phyloP scores from a whole-genome alignment of 1,284 basidiomycete genomes.

The Marasmius sp. region DNA sequence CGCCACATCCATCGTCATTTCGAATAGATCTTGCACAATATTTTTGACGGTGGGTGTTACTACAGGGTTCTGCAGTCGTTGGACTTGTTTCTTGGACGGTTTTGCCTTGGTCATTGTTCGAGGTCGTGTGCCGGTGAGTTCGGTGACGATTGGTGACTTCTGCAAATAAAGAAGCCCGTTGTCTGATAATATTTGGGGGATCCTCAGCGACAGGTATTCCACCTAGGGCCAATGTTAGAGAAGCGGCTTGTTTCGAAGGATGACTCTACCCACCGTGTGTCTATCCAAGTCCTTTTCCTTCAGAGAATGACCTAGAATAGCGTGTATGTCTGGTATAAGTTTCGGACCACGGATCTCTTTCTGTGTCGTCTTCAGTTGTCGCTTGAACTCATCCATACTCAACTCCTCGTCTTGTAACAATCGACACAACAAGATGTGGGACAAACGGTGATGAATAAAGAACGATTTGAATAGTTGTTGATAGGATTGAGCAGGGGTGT shows the following conservation, averaged over 20 bases:
- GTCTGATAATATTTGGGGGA: no score
- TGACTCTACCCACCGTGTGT: no score
- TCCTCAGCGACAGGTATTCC: no score
- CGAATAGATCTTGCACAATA: conserved; percentile 50
- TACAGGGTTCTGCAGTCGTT: conserved; percentile 42
- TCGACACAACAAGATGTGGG: conserved; percentile 43
- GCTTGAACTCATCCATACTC: conserved; percentile 38
- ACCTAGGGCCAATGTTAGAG: no score
- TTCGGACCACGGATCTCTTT: not conserved
- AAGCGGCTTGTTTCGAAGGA: no score
- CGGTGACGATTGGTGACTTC: not conserved
- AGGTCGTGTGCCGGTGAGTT: conserved; percentile 10
- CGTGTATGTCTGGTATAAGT: conserved; percentile 23
- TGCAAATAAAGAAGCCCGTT: no score
- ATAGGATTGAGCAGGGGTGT: conserved; percentile 45
- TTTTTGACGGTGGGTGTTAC: conserved; percentile 49
- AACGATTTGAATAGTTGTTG: conserved; percentile 39
- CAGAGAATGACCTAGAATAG: conserved; percentile 26
- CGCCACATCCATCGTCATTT: conserved; percentile 34
- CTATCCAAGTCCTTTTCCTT: not conserved
- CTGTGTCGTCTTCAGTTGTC: conserved; percentile 21
- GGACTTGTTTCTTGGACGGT: conserved; percentile 27
- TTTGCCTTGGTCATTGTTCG: not conserved
- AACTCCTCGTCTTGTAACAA: conserved; percentile 32
- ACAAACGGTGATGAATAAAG: conserved; percentile 46